phyloP scores from a whole-genome alignment of 2,329 filamentous ascomycete genomes.

The Leptodontidium sp. region DNA sequence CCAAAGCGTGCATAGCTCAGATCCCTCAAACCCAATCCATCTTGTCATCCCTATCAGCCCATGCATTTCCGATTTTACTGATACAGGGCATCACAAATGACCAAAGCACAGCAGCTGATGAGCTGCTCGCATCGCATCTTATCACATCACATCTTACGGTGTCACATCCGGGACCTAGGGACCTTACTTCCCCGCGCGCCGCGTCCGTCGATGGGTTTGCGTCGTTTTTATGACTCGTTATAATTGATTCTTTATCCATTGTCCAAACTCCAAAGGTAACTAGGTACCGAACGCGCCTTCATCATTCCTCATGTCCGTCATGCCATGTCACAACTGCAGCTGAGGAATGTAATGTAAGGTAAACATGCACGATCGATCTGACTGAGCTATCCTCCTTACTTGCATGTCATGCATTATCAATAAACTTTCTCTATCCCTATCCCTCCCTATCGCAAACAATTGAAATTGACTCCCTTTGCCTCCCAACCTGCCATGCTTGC shows the following conservation, averaged over 20 bases:
- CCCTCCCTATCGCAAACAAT: too few relatives aligned
- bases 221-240: constrained; percentile 9
- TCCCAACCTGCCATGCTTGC: too few relatives aligned
- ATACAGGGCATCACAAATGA: constrained; percentile 15
- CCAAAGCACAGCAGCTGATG: constrained; percentile 4
- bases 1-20: not conserved
- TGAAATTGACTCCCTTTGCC: too few relatives aligned
- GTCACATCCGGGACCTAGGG: constrained; percentile 3
- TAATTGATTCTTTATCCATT: not conserved
- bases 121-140: not conserved
- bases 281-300: not conserved
- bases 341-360: not conserved
- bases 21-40: constrained; percentile 13
- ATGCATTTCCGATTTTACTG: not conserved
- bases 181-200: constrained; percentile 14
- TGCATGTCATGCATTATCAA: not conserved
- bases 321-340: not conserved
- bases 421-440: too few relatives aligned
- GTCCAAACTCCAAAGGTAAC: too few relatives aligned
- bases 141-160: not conserved
- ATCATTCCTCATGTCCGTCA: constrained; percentile 5
- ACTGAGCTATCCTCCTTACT: not conserved
- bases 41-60: not conserved
- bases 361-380: not conserved
- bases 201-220: not conserved